These are phyloP conservation scores for Dendrobium officinale DNA, from an alignment of 106 monocot species.

Conservation along the genomic window DNA sequence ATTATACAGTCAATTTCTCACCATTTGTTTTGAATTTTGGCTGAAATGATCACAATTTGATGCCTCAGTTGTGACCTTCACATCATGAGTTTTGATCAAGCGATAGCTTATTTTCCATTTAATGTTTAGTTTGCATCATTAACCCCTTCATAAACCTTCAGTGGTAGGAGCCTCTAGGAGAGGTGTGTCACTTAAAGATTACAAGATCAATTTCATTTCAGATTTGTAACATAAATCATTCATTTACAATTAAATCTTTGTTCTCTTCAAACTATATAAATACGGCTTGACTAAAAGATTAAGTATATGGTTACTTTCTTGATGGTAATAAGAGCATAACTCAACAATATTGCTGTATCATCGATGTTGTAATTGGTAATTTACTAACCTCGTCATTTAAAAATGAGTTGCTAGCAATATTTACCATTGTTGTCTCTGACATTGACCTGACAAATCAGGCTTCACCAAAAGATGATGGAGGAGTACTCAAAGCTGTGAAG, in stretches of 20 bases:
- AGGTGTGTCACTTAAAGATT: too few relatives aligned
- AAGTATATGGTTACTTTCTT: not conserved
- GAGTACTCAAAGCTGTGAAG: constrained; percentile 62
- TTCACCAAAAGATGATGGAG: constrained; percentile 76
- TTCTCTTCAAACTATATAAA: not conserved
- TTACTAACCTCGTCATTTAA: not conserved
- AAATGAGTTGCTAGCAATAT: not conserved
- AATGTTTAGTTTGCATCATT: not conserved
- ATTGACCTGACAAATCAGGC: constrained; percentile 24
- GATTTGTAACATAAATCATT: not conserved
- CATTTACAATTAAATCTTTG: not conserved
- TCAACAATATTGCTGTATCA: not conserved
- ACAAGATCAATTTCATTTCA: too few relatives aligned
- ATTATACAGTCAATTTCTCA: not conserved
- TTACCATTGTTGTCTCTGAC: not conserved
- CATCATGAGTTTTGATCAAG: not conserved
- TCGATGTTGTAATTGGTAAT: not conserved
- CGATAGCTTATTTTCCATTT: not conserved
- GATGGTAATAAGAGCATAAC: not conserved
- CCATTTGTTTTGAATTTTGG: not conserved
- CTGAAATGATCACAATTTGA: not conserved
- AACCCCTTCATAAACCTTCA: not conserved
- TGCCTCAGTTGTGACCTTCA: not conserved
- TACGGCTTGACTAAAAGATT: not conserved
- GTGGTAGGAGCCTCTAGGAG: not conserved